Conservation (phyloP, 2,329 filamentous ascomycete species). For the Talaromyces albobiverticillius region DNA sequence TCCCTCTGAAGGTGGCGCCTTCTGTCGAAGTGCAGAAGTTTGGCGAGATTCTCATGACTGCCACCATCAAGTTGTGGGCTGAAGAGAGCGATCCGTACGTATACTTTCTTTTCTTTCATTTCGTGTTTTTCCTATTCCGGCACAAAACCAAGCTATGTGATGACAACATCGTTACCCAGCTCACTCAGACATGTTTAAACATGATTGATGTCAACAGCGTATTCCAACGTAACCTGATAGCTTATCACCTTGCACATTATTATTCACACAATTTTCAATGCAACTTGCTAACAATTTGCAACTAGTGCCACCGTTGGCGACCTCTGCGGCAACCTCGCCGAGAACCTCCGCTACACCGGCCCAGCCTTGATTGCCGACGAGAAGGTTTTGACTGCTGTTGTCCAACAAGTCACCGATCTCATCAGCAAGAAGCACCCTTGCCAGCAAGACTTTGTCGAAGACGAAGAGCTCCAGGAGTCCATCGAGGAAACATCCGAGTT, state of each 20-base stretch:
- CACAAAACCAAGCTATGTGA: slow-evolving; percentile 54
- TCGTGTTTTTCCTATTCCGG: not conserved
- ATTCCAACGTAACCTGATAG: slow-evolving; percentile 46
- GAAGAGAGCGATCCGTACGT: slow-evolving; percentile 94
- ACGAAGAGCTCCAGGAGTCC: slow-evolving; percentile 71
- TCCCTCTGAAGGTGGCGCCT: slow-evolving; percentile 78
- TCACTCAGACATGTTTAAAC: slow-evolving; percentile 88
- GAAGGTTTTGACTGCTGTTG: slow-evolving; percentile 70
- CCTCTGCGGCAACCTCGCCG: slow-evolving; percentile 89
- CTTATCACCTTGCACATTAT: not conserved
- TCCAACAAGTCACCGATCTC: slow-evolving; percentile 71
- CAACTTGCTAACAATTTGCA: slow-evolving; percentile 10
- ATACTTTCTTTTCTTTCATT: slow-evolving; percentile 4
- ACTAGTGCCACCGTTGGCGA: slow-evolving; percentile 84
- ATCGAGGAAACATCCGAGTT: slow-evolving; percentile 85
- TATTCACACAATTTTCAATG: not conserved
- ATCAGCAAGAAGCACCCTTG: slow-evolving; percentile 89
- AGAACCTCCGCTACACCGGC: slow-evolving; percentile 85
- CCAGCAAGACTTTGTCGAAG: slow-evolving; percentile 83
- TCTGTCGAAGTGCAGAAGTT: slow-evolving; percentile 77
- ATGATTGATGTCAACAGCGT: slow-evolving; percentile 87
- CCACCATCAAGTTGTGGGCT: slow-evolving; percentile 80
- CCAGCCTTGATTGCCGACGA: slow-evolving; percentile 76
- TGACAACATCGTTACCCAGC: slow-evolving; percentile 97
- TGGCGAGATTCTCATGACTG: slow-evolving; percentile 77